These are phyloP conservation scores for Phytophthora ramorum DNA, from an alignment of 352 stramenopile species.

Conservation along the genomic window DNA sequence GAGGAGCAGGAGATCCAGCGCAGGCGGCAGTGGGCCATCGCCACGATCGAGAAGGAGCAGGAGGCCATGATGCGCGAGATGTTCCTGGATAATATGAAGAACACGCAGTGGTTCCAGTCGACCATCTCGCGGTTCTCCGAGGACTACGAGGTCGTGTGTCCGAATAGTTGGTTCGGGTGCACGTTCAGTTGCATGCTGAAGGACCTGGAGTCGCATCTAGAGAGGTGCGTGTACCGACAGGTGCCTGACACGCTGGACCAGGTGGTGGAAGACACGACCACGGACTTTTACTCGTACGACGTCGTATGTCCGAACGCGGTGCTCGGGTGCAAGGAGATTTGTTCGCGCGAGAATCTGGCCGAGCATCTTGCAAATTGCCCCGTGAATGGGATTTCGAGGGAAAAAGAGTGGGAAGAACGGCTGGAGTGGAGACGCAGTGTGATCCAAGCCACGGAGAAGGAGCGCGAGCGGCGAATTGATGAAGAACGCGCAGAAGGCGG, in stretches of 20 bases:
- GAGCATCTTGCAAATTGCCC: conserved; percentile 71
- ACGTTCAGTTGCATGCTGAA: conserved; percentile 87
- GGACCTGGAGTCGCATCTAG: conserved; percentile 74
- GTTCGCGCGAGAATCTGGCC: conserved; percentile 70
- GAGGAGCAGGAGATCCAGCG: conserved; percentile 78
- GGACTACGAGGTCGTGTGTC: conserved; percentile 88
- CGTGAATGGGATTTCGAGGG: conserved; percentile 71
- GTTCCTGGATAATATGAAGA: conserved; percentile 91
- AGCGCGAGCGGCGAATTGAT: conserved; percentile 74
- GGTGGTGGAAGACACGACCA: conserved; percentile 56
- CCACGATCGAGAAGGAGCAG: conserved; percentile 84
- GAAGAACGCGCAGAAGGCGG: conserved; percentile 47
- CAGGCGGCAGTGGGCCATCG: conserved; percentile 75
- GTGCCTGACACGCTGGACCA: conserved; percentile 79
- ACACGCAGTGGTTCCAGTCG: conserved; percentile 89
- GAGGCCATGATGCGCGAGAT: conserved; percentile 81
- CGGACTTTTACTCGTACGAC: conserved; percentile 85
- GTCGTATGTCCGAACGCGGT: conserved; percentile 87
- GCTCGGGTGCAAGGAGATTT: conserved; percentile 83
- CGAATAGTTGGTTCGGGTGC: conserved; percentile 89
- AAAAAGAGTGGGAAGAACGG: conserved; percentile 83
- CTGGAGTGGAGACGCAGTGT: conserved; percentile 70
- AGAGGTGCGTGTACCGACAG: conserved; percentile 74
- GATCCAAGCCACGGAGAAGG: conserved; percentile 76
- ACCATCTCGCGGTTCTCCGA: conserved; percentile 82